Percentiles rank a stretch among this genome's conserved stretches.
phyloP scores from a whole-genome alignment of 768 basidiomycete species.

The Naematelia encephala region DNA sequence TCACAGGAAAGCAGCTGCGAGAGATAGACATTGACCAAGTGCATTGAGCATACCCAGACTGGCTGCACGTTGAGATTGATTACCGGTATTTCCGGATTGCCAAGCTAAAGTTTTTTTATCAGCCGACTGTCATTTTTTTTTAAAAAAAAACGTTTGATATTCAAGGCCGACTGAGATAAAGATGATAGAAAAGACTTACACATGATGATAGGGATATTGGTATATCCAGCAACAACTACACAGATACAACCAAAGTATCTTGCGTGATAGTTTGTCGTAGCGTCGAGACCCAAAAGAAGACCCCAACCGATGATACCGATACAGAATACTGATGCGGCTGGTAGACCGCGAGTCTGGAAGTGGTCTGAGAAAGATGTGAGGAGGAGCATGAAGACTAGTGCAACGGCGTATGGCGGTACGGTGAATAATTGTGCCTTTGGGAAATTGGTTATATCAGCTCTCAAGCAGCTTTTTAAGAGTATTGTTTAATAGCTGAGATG shows the following conservation, averaged over 20 bases:
- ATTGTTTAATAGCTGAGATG: conserved; percentile 7
- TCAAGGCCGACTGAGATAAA: not conserved
- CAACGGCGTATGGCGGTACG: conserved; percentile 52
- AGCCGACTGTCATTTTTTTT: too few relatives aligned
- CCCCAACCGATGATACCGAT: conserved; percentile 52
- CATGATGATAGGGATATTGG: conserved; percentile 33
- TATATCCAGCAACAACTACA: conserved; percentile 46
- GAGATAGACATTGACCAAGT: conserved; percentile 50
- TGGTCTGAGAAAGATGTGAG: conserved; percentile 44
- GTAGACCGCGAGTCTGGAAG: conserved; percentile 41
- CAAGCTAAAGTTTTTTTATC: too few relatives aligned
- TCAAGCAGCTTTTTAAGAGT: too few relatives aligned
- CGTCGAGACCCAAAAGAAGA: conserved; percentile 36
- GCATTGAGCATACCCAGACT: conserved; percentile 52
- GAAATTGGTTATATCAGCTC: too few relatives aligned
- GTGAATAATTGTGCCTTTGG: conserved; percentile 49
- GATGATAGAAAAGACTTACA: conserved; percentile 12
- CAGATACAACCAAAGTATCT: conserved; percentile 53
- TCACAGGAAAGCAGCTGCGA: conserved; percentile 40
- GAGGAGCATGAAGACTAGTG: conserved; percentile 48
- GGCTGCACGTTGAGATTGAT: conserved; percentile 50
- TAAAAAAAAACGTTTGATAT: too few relatives aligned
- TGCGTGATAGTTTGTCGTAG: conserved; percentile 35
- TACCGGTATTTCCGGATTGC: conserved; percentile 46
- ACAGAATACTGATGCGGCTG: conserved; percentile 43